Evolutionary conservation across 441 rosid species (phyloP).

Genomic region (Dalechampia spathulata): DNA sequence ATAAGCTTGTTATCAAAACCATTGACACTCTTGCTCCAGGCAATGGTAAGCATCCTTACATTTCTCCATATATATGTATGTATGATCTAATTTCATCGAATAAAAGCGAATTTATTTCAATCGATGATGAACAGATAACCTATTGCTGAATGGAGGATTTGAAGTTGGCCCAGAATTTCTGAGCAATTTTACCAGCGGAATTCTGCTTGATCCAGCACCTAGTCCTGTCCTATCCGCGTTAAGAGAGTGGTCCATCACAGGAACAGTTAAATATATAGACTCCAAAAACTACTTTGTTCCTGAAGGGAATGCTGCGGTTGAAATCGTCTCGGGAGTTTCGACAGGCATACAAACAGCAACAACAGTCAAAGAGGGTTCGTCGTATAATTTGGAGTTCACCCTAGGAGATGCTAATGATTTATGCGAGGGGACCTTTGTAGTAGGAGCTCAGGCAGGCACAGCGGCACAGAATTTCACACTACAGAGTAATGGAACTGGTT

Average conservation of each 20-base stretch:
- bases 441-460: constrained; percentile 38
- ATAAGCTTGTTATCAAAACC: constrained; percentile 10
- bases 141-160: constrained; percentile 50
- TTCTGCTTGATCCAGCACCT: constrained; percentile 36
- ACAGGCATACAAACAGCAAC: constrained; percentile 40
- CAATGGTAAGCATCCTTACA: constrained; percentile 2
- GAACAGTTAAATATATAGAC: constrained; percentile 50
- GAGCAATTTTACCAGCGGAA: constrained; percentile 37
- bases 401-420: constrained; percentile 47
- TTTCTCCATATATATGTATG: not conserved
- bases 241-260: constrained; percentile 40
- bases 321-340: constrained; percentile 34
- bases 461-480: constrained; percentile 11
- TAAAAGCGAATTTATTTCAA: not conserved
- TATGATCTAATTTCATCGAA: not conserved
- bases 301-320: constrained; percentile 52
- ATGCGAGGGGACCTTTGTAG: constrained; percentile 32
- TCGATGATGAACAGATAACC: constrained; percentile 25
- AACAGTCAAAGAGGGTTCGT: constrained; percentile 28
- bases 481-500: constrained; percentile 17
- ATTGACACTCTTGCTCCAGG: constrained; percentile 8
- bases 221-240: constrained; percentile 44
- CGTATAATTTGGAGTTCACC: constrained; percentile 38
- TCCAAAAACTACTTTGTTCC: constrained; percentile 47
- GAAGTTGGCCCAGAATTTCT: constrained; percentile 52